Evolutionary conservation across 371 early-diverging fungal genomes (phyloP).

Genomic region (Sporodiniella umbellata): DNA sequence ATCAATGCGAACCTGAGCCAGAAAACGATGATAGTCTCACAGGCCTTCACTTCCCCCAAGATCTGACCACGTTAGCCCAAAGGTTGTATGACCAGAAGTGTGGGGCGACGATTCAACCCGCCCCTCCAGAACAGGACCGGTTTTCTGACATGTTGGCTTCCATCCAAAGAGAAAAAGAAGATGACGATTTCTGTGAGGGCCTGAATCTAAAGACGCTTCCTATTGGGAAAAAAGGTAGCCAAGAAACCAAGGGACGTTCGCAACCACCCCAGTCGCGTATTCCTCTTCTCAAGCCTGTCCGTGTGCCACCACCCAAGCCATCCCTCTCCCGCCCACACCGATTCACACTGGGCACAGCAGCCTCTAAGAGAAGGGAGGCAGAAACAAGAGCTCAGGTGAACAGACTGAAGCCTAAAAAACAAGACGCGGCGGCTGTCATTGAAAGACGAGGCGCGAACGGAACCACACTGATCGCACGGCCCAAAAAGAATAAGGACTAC

Average conservation of each 20-base stretch:
- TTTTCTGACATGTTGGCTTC: neutral
- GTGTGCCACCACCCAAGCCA: neutral
- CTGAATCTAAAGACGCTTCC: conserved; percentile 16
- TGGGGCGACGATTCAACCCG: neutral
- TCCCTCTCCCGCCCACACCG: neutral
- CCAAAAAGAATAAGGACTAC: conserved; percentile 12
- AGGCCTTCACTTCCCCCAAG: conserved; percentile 27
- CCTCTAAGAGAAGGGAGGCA: conserved; percentile 4
- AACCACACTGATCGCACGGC: conserved; percentile 14
- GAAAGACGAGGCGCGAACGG: conserved; percentile 9
- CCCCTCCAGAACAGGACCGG: neutral
- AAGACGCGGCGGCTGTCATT: too few relatives aligned
- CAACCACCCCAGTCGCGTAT: neutral
- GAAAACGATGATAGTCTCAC: conserved; percentile 15
- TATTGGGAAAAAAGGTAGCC: neutral
- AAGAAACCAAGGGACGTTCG: too few relatives aligned
- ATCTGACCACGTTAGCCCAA: conserved; percentile 10
- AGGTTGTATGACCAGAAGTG: conserved; percentile 6
- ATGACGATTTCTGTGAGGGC: conserved; percentile 32
- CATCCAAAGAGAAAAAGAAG: conserved; percentile 19
- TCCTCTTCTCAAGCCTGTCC: neutral
- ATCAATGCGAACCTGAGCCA: conserved; percentile 5
- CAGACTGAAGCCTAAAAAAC: neutral
- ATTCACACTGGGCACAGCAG: neutral
- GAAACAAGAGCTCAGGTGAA: neutral